Base-by-base conservation (phyloP, 257 asterid genomes). In the Pogostemon cablin region DNA sequence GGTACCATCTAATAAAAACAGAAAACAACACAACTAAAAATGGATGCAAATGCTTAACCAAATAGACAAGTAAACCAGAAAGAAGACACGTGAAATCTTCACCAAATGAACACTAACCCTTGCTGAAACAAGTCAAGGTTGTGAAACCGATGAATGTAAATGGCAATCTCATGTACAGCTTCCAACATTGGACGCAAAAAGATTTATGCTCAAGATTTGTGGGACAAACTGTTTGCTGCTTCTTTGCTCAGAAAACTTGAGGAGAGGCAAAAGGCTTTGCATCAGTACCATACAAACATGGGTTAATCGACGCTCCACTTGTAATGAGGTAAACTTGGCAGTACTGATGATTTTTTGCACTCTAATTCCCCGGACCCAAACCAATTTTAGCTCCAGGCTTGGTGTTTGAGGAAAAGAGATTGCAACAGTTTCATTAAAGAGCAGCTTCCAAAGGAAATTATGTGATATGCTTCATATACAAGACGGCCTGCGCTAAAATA, bases 71-170 rank as follows among this genome's bases (percentile, higher is more conserved):
- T 46, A 46, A 69, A 61, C 25, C 6, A 42, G 17, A 42, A 73
- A 6, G 60, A 50, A 47, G 47, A 48, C 10, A 50, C 17, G 60
- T 39, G 68, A 68, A 25, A 25, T 25, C 32, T 25, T 25, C 48
- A 56, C 53, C 5, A 42, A 58, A 74, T 35, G 25, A 15, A 32
- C 54, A 70, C 82, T 57, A 62, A 91, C 97, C 97, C 97, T 80
- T 91, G 97, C 83, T 87, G 95, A 81, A 91, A 91, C 73, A 91
- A 79, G 77, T 91, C 97, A 61, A 88, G 97, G 76, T 91, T 88
- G 83, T 91, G 97, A 84, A 91, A 91, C 56, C 96, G 86, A 73
- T 92, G 93, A 78, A 92, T 85, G 83, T 92, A 92, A 77, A 92
- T 76, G 69, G 87, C 90, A 72, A 92, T 85, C 84, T 92, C 98